phyloP scores from a whole-genome alignment of 1,139 yeast genomes.

The Suhomyces bokatorum region DNA sequence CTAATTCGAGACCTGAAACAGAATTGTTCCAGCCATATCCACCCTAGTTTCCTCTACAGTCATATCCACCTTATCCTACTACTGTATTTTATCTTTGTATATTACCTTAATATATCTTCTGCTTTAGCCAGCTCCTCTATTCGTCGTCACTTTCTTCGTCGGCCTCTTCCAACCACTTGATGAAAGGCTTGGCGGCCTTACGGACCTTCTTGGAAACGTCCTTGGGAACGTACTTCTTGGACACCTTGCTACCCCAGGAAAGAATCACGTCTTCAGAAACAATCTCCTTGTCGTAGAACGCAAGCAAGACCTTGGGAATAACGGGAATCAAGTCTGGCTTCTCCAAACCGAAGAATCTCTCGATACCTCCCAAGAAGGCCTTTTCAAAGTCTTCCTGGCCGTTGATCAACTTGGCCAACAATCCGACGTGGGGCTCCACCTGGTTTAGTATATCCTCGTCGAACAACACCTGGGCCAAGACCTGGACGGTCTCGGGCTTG shows the following conservation, averaged over 20 bases:
- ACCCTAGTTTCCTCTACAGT: too few relatives aligned
- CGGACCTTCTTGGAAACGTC: constrained; percentile 91
- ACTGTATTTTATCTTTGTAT: constrained; percentile 1
- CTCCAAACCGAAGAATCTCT: constrained; percentile 85
- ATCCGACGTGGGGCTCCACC: constrained; percentile 75
- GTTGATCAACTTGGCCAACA: constrained; percentile 74
- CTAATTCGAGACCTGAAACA: too few relatives aligned
- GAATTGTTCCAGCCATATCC: too few relatives aligned
- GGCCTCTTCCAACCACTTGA: constrained; percentile 93
- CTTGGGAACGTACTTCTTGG: constrained; percentile 92
- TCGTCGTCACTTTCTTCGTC: constrained; percentile 71
- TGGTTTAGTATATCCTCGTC: constrained; percentile 76
- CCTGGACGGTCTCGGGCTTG: constrained; percentile 81
- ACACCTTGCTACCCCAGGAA: constrained; percentile 88
- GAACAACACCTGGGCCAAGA: constrained; percentile 86
- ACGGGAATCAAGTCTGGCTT: constrained; percentile 71
- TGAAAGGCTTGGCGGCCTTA: constrained; percentile 92
- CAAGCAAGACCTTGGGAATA: constrained; percentile 80
- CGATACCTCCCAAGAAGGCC: constrained; percentile 93
- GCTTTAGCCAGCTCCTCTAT: constrained; percentile 16
- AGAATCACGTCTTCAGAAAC: constrained; percentile 78
- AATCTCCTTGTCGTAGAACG: constrained; percentile 79
- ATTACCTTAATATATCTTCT: constrained; percentile 2
- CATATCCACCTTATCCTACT: too few relatives aligned
- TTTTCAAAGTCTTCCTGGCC: constrained; percentile 69